Conservation (phyloP, 2,329 filamentous ascomycete species). For the Sclerotinia glacialis region DNA sequence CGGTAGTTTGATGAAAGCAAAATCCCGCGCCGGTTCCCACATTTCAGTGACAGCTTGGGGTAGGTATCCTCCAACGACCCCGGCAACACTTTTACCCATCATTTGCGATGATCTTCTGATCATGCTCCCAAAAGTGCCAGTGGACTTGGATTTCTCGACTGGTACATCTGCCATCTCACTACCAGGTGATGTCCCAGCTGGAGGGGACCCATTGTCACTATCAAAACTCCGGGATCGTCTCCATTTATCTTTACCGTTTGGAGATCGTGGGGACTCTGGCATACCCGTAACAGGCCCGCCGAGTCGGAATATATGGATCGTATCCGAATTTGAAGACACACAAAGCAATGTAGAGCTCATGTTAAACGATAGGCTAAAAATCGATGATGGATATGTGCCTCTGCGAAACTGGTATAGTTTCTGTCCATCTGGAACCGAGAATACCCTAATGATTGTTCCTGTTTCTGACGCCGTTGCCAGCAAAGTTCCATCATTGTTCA, state of each 20-base stretch:
- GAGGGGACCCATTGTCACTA: conserved; percentile 53
- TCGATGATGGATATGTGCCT: conserved; percentile 91
- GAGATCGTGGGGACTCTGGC: conserved; percentile 39
- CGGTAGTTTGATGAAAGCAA: conserved; percentile 93
- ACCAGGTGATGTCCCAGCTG: conserved; percentile 34
- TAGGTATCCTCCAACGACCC: conserved; percentile 86
- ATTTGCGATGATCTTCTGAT: conserved; percentile 92
- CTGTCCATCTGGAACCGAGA: conserved; percentile 83
- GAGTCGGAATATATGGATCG: conserved; percentile 92
- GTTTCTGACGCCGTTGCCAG: conserved; percentile 96
- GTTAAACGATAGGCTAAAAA: conserved; percentile 99
- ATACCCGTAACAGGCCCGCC: conserved; percentile 45
- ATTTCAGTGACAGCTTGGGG: conserved; percentile 94
- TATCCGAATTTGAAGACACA: conserved; percentile 94
- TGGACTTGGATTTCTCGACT: conserved; percentile 47
- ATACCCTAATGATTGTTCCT: conserved; percentile 94
- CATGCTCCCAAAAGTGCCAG: conserved; percentile 85
- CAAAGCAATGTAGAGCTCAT: conserved; percentile 88
- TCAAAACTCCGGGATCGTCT: conserved; percentile 50
- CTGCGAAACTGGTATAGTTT: conserved; percentile 96
- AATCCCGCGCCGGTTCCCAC: conserved; percentile 93
- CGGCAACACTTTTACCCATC: conserved; percentile 83
- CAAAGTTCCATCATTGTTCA: conserved; percentile 89
- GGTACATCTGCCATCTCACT: conserved; percentile 35
- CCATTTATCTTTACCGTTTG: conserved; percentile 33